phyloP scores from a whole-genome alignment of 805 yeast species.

The Metschnikowia kofuensis region DNA sequence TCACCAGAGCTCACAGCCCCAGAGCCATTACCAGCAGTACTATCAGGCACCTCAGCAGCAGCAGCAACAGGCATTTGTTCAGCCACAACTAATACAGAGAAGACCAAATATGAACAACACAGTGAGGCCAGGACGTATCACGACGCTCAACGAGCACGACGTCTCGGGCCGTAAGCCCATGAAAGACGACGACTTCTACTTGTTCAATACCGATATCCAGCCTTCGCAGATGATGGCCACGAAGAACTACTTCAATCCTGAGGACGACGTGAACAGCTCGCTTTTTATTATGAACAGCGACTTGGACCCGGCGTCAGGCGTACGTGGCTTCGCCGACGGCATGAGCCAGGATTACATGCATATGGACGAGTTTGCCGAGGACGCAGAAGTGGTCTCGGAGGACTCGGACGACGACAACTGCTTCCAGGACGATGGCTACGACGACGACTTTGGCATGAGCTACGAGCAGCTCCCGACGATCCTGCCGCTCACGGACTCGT shows the following conservation, averaged over 20 bases:
- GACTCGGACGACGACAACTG: slow-evolving; percentile 39
- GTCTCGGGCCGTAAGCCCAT: slow-evolving; percentile 15
- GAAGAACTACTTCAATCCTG: slow-evolving; percentile 21
- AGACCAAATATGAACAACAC: slow-evolving; percentile 1
- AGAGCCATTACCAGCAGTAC: slow-evolving; percentile 3
- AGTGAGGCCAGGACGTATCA: slow-evolving; percentile 31
- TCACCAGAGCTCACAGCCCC: not conserved
- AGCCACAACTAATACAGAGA: slow-evolving; percentile 13
- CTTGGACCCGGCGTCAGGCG: slow-evolving; percentile 12
- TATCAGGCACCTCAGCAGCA: slow-evolving; percentile 3
- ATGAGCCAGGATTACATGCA: slow-evolving; percentile 28
- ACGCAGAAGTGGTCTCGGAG: slow-evolving; percentile 41
- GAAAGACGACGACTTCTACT: slow-evolving; percentile 36
- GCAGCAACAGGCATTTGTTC: slow-evolving; percentile 8
- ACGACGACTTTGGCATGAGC: slow-evolving; percentile 12
- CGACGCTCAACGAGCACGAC: slow-evolving; percentile 27
- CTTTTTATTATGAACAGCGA: slow-evolving; percentile 23
- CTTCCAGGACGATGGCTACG: slow-evolving; percentile 31
- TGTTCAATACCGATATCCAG: slow-evolving; percentile 41
- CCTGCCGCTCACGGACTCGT: slow-evolving; percentile 4
- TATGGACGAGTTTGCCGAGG: slow-evolving; percentile 36
- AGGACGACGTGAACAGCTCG: slow-evolving; percentile 26
- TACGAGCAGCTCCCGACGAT: slow-evolving; percentile 7
- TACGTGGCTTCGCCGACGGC: slow-evolving; percentile 25
- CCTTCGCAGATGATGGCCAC: slow-evolving; percentile 37